Evolutionary conservation across 2,329 filamentous ascomycete species (phyloP).

Genomic region (Aspergillus udagawae): DNA sequence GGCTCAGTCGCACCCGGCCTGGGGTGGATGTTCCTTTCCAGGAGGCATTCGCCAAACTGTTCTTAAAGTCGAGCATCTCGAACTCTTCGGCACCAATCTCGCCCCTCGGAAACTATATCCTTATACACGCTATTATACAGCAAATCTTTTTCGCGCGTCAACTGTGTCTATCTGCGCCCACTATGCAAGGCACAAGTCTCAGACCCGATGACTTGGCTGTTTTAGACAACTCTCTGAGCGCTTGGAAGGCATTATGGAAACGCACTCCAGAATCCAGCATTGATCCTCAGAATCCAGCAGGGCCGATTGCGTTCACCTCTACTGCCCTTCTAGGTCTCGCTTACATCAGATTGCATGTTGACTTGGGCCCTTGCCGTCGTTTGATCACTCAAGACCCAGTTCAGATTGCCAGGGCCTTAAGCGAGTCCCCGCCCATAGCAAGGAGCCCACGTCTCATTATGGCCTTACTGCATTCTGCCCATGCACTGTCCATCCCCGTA

Average conservation of each 20-base stretch:
- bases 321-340: constrained; percentile 46
- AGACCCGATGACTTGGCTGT: constrained; percentile 42
- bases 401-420: constrained; percentile 45
- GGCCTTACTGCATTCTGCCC: constrained; percentile 51
- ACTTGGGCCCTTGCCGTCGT: constrained; percentile 45
- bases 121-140: constrained; percentile 53
- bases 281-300: constrained; percentile 51
- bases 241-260: constrained; percentile 53
- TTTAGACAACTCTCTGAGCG: constrained; percentile 45
- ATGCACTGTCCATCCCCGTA: constrained; percentile 53
- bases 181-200: constrained; percentile 40
- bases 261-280: constrained; percentile 51
- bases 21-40: constrained; percentile 40
- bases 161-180: constrained; percentile 43
- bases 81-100: constrained; percentile 39
- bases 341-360: constrained; percentile 46
- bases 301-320: constrained; percentile 52
- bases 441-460: constrained; percentile 46
- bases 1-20: constrained; percentile 32
- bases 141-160: constrained; percentile 52
- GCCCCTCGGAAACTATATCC: constrained; percentile 51
- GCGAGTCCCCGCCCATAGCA: constrained; percentile 39
- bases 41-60: constrained; percentile 43
- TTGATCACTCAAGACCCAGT: constrained; percentile 46
- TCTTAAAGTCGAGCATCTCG: constrained; percentile 35